Base-by-base conservation (phyloP, 2,329 filamentous ascomycete genomes). In the Venturia pyrina region DNA sequence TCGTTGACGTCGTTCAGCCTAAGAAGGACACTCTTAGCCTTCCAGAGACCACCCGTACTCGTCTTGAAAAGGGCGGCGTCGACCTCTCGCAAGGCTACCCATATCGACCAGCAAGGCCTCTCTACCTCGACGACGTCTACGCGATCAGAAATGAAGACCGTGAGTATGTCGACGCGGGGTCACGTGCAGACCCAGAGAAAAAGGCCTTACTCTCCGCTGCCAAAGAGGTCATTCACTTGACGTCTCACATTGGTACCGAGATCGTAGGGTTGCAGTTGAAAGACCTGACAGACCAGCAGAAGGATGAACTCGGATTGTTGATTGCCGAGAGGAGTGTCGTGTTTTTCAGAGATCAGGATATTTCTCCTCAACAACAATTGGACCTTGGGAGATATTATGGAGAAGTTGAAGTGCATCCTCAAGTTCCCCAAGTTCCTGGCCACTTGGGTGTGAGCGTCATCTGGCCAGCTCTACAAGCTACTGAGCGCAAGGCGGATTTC, bases 21-120 rank as follows among this genome's bases (percentile, higher is more conserved):
- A 81, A 76, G 68, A 90, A 89, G 70, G 87, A 90, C 71, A 86
- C 77, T 0, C 78, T 91, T 0, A 81, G 79, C 0, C 78, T 91
- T 7, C 89, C 89, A 2, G 79, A 79, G 11, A 70, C 82, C 1
- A 78, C 87, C 1, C 79, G 81, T 1, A 77, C 80, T 62, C 81
- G 88, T 4, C 79, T 91, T 0, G 83, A 85, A 69, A 89, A 88
- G 68, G 87, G 86, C 0, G 87, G 86, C 1, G 82, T 91, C 64
- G 87, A 91, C 71, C 78, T 91, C 1, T 88, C 86, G 0, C 77
- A 84, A 0, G 89, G 88, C 0, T 91, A 91, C 69, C 89, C 89
- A 0, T 90, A 90, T 70, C 83, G 87, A 0, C 88, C 88, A 1
- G 82, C 85, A 0, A 81, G 81, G 61, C 88, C 89, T 0, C 77